Percentiles rank a stretch among this genome's conserved stretches.
These are phyloP conservation scores for Friedmanniomyces endolithicus DNA, from an alignment of 495 filamentous ascomycete species.

Conservation along the genomic window DNA sequence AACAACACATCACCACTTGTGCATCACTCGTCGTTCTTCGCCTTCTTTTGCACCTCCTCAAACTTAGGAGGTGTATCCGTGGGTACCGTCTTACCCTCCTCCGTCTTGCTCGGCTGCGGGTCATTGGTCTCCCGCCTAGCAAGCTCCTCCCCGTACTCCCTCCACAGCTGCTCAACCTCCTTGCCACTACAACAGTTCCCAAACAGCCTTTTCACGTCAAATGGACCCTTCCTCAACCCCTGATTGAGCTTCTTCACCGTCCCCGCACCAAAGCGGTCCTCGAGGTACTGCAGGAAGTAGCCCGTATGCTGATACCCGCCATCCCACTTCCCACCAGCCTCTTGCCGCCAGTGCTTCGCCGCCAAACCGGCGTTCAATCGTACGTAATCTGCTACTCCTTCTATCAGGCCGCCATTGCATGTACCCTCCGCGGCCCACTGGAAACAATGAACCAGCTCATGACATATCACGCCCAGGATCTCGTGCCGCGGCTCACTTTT, in stretches of 20 bases:
- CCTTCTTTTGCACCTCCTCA: not conserved
- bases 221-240: slow-evolving; percentile 43
- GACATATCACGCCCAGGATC: slow-evolving; percentile 69
- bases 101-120: not conserved
- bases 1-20: not conserved
- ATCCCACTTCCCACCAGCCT: slow-evolving; percentile 60
- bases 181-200: slow-evolving; percentile 31
- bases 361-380: slow-evolving; percentile 57
- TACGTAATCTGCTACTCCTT: slow-evolving; percentile 93
- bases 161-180: slow-evolving; percentile 57
- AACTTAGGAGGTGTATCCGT: slow-evolving; percentile 9
- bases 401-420: slow-evolving; percentile 68
- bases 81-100: slow-evolving; percentile 5
- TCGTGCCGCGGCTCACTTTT: slow-evolving; percentile 39
- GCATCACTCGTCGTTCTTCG: too few relatives aligned
- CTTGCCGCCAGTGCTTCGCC: slow-evolving; percentile 75
- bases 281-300: slow-evolving; percentile 74
- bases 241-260: slow-evolving; percentile 66
- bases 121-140: not conserved
- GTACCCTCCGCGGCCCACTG: slow-evolving; percentile 59
- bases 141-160: slow-evolving; percentile 45
- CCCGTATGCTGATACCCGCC: slow-evolving; percentile 84
- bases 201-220: slow-evolving; percentile 49
- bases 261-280: slow-evolving; percentile 51
- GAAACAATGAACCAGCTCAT: slow-evolving; percentile 95